These are phyloP conservation scores for Phaseolus lunatus DNA, from an alignment of 306 rosid genomes.

Conservation along the genomic window DNA sequence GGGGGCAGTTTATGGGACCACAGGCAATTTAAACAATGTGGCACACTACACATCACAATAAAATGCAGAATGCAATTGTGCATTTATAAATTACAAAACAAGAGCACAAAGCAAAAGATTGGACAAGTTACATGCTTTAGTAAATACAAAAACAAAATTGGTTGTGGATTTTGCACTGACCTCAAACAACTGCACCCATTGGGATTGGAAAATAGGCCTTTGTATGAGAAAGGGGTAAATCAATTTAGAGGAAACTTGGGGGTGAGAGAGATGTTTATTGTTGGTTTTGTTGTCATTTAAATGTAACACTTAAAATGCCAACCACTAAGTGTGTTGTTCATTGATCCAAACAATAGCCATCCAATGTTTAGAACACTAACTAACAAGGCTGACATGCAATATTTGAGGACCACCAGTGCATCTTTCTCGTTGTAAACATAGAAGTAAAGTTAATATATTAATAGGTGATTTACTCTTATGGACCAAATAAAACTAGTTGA, in stretches of 20 bases:
- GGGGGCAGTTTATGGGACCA: background rate
- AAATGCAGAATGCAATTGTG: no score
- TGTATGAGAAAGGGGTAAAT: background rate
- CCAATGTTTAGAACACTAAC: background rate
- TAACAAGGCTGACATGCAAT: constrained; percentile 5
- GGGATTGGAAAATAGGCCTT: background rate
- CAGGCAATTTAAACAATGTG: background rate
- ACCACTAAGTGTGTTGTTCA: background rate
- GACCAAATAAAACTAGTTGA: background rate
- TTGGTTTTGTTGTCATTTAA: background rate
- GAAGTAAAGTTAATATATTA: background rate
- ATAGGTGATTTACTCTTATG: background rate
- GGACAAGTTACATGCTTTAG: no score
- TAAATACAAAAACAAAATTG: no score
- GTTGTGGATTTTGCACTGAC: background rate
- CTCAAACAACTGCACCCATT: background rate
- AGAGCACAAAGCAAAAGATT: no score
- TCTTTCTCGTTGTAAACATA: background rate
- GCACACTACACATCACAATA: background rate
- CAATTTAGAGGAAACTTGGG: background rate
- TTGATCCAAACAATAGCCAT: background rate
- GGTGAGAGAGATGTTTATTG: no score
- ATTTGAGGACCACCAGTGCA: background rate
- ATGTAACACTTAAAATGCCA: background rate
- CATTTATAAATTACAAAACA: no score